These are phyloP conservation scores for Trichophyton simii DNA, from an alignment of 2,329 filamentous ascomycete species.

Conservation along the genomic window DNA sequence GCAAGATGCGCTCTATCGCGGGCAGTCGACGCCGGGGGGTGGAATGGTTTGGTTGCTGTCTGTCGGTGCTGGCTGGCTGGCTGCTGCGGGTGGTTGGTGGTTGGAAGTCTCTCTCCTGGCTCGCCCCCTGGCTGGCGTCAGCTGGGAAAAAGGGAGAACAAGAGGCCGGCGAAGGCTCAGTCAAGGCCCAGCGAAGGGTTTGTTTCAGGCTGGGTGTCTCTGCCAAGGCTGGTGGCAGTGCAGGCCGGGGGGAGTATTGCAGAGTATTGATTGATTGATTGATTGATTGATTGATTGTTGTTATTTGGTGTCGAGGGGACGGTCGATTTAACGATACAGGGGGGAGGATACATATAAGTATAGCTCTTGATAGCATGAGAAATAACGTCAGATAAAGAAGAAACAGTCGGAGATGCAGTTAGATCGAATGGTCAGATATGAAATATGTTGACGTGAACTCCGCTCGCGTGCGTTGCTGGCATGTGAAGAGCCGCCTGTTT, in stretches of 20 bases:
- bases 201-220: neutral
- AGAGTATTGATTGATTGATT: neutral
- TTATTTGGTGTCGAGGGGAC: neutral
- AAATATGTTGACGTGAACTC: neutral
- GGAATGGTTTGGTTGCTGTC: too few species aligned
- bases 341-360: neutral
- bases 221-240: constrained; percentile 1
- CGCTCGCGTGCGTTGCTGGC: neutral
- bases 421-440: neutral
- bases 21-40: too few species aligned
- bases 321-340: neutral
- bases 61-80: too few species aligned
- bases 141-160: neutral
- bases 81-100: too few species aligned
- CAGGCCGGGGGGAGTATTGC: neutral
- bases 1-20: too few species aligned
- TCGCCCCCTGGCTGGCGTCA: too few species aligned
- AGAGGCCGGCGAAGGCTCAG: neutral
- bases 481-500: neutral
- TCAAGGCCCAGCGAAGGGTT: neutral
- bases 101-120: neutral
- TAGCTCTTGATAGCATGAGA: too few species aligned
- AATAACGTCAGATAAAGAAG: neutral
- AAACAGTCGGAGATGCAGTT: neutral
- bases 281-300: too few species aligned